phyloP scores from a whole-genome alignment of 2,329 filamentous ascomycete genomes.

The Penicillium hesseltinei region DNA sequence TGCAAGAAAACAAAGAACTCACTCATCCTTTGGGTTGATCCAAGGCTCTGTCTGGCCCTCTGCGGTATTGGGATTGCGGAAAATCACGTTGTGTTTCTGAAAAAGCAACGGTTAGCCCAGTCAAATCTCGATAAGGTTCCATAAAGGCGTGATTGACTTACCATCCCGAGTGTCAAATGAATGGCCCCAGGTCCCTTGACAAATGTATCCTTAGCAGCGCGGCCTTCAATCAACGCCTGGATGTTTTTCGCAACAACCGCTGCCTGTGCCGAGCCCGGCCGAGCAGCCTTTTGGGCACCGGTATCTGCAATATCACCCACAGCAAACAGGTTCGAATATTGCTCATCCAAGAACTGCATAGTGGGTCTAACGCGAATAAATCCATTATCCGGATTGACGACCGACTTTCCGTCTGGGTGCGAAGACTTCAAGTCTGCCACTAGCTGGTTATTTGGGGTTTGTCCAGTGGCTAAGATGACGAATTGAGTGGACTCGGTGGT shows the following conservation, averaged over 20 bases:
- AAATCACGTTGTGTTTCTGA: slow-evolving; percentile 39
- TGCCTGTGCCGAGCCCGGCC: slow-evolving; percentile 34
- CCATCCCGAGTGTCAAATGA: slow-evolving; percentile 37
- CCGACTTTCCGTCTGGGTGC: slow-evolving; percentile 9
- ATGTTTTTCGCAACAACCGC: slow-evolving; percentile 36
- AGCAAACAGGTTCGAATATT: slow-evolving; percentile 35
- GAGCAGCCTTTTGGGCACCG: slow-evolving; percentile 36
- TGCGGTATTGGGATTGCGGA: slow-evolving; percentile 36
- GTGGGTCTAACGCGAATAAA: slow-evolving; percentile 35
- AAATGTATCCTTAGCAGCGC: slow-evolving; percentile 24
- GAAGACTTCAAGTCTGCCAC: slow-evolving; percentile 34
- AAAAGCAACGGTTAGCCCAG: background rate
- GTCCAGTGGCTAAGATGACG: slow-evolving; percentile 49
- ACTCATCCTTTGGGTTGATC: slow-evolving; percentile 35
- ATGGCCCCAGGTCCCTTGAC: slow-evolving; percentile 32
- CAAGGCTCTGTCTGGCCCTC: slow-evolving; percentile 37
- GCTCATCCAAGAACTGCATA: slow-evolving; percentile 33
- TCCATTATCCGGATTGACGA: slow-evolving; percentile 37
- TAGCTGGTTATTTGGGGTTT: slow-evolving; percentile 48
- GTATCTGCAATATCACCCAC: slow-evolving; percentile 40
- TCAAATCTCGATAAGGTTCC: background rate
- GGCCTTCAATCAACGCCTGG: slow-evolving; percentile 32
- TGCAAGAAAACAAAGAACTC: slow-evolving; percentile 11
- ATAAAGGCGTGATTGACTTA: slow-evolving; percentile 14
- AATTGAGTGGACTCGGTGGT: slow-evolving; percentile 36